Evolutionary conservation across 306 rosid genomes (phyloP), one percentile per base, ranked within the genome.

Genomic region (Glycyrrhiza uralensis): DNA sequence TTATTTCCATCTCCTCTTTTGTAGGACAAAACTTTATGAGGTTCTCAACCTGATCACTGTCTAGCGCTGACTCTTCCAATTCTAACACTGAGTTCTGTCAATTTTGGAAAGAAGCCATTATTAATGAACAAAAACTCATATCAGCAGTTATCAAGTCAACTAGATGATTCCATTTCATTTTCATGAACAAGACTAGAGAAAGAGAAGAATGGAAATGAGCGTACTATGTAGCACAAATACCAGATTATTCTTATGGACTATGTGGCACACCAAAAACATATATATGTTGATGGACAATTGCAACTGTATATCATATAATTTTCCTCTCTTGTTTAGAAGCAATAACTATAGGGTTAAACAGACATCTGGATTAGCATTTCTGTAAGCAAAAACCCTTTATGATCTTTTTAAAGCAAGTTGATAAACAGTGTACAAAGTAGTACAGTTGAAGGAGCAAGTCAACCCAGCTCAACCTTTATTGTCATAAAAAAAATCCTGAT

Each of bases 1-100:
- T 87, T 70, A 86, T 38, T 78, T 93, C 93, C 84, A 93, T 90
- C 86, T 93, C 98, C 92, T 90, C 97, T 84, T 88, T 84, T 19
- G 90, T 85, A 22, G 98, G 98, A 81, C 98, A 90, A 72, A 88
- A 93, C 85, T 93, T 93, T 72, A 93, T 79, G 59, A 93, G 90
- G 79, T 93, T 93, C 81, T 93, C 98, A 72, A 90, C 93, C 82
- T 85, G 97, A 81, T 87, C 97, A 41, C 42, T 77, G 81, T 90
- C 98, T 23, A 93, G 65, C 1, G 86, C 87, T 20, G 96, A 79
- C 45, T 93, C 96, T 66, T 93, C 96, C 60, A 93, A 82, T 71
- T 81, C 89, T 77, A 93, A 87, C 78, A 93, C 96, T 17, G 93
- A 88, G 81, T 75, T 76, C 97, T 93, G 85, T 65, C 44, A 81